Base-by-base conservation (phyloP, 192 early-diverging fungal genomes). In the Backusella liffmaniae region DNA sequence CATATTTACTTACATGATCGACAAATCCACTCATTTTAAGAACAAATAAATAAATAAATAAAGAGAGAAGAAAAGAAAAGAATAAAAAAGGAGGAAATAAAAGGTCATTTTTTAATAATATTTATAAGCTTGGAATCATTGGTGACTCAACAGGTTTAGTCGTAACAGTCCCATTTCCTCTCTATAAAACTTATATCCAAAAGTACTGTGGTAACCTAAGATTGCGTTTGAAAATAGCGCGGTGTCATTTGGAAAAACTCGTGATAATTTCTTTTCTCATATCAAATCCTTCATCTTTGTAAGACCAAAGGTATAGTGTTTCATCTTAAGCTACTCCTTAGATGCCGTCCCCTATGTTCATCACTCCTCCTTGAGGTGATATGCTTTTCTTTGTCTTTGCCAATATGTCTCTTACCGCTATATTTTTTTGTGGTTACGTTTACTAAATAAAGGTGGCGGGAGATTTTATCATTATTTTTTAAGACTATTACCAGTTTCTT, bases 171-270 rank as follows among this genome's bases (percentile, higher is more conserved):
- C 56, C 56, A 62, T 62, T 3, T 10, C 2, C 12, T 59, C 56
- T 62, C 56, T 62, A 62, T 62, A 62, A 29, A 23, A 29, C 23
- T 29, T 29, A 62, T 62, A 26, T 62, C 56, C 56, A 29, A 62
- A 62, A 62, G 56, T 10, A 62, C 23, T 62, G 56, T 62, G 9
- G 56, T 62, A 62, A 62, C 56, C 56, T 29, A 62, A 62, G 56
- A 29, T 62, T 62, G 56, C 56, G 56, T 62, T 62, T 62, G 56
- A 62, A 62, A 62, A 62, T 62, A 62, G 56, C 12, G 29, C 56
- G 56, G 56, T 62, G 23, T 62, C 56, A 62, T 62, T 62, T 62
- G 56, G 29, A 62, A 62, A 62, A 62, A 62, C 56, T 62, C 56
- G 56, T 62, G 56, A 62, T 59, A 26, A 23, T n/a, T 62, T 62